Conservation (phyloP, 1,139 yeast species). For the Saccharomycopsis hybrid region DNA sequence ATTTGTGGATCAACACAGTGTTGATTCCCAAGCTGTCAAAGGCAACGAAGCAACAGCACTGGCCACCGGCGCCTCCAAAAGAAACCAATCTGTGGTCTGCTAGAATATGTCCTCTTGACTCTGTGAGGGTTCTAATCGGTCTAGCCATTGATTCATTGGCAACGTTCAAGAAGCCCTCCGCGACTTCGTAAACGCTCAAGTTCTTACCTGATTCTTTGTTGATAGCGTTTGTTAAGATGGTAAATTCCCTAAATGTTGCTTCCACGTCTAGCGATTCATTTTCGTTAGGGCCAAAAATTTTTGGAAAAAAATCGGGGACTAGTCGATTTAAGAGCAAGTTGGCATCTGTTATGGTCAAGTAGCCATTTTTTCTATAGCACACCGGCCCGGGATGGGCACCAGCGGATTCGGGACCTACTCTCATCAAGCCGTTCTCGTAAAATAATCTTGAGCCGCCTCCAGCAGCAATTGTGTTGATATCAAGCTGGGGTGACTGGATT, state of each 20-base stretch:
- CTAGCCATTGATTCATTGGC: constrained; percentile 53
- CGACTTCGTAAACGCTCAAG: constrained; percentile 42
- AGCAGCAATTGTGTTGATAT: constrained; percentile 54
- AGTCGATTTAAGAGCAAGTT: constrained; percentile 47
- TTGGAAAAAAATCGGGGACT: constrained; percentile 49
- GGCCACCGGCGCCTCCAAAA: constrained; percentile 60
- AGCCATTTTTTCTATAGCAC: constrained; percentile 51
- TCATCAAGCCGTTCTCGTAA: constrained; percentile 49
- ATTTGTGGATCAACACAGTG: constrained; percentile 43
- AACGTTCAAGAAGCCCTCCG: constrained; percentile 46
- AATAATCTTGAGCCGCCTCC: constrained; percentile 53
- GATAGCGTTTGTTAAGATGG: constrained; percentile 36
- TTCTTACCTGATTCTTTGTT: constrained; percentile 31
- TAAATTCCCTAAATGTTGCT: constrained; percentile 34
- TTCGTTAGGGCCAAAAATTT: constrained; percentile 51
- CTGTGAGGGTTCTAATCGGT: constrained; percentile 50
- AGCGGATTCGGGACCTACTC: constrained; percentile 56
- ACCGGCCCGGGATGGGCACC: constrained; percentile 62
- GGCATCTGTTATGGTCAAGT: constrained; percentile 53
- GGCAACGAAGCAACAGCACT: constrained; percentile 49
- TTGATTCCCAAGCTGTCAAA: constrained; percentile 37
- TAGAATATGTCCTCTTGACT: constrained; percentile 44
- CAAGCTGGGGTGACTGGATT: constrained; percentile 51
- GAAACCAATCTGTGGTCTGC: constrained; percentile 43
- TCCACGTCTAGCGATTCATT: constrained; percentile 43